A percentile compares a stretch with the other conserved stretches of the same genome.
Evolutionary conservation across 2,329 filamentous ascomycete species (phyloP).

Genomic region (Cytospora piceicola): DNA sequence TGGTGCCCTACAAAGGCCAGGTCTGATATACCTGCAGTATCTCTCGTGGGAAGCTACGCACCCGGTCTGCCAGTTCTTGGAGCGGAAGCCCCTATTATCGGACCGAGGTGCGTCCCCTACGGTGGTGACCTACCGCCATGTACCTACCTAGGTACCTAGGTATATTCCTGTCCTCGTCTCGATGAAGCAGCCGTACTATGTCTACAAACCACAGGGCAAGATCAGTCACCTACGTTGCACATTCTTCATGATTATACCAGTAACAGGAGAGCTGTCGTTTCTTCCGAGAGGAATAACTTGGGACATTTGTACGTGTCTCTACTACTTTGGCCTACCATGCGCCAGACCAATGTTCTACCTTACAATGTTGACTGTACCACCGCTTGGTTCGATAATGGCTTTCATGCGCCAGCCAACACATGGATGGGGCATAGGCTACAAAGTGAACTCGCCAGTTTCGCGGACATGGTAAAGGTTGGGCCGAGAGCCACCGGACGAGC

Average conservation of each 20-base stretch:
- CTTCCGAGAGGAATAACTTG: background rate
- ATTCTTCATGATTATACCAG: background rate
- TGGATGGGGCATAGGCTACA: slow-evolving; percentile 34
- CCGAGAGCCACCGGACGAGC: slow-evolving; percentile 23
- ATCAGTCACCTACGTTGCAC: background rate
- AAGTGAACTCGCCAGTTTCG: slow-evolving; percentile 4
- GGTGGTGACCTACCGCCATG: slow-evolving; percentile 17
- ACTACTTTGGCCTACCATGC: background rate
- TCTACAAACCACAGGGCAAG: background rate
- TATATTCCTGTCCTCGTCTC: slow-evolving; percentile 14
- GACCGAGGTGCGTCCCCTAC: slow-evolving; percentile 1
- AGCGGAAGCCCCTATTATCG: slow-evolving; percentile 3
- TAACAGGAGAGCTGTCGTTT: background rate
- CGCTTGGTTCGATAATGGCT: slow-evolving; percentile 39
- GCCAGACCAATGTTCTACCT: background rate
- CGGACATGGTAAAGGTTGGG: slow-evolving; percentile 26
- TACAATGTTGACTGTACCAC: background rate
- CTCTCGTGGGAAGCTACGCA: background rate
- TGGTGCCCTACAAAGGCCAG: slow-evolving; percentile 6
- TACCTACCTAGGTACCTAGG: no score
- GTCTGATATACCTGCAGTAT: background rate
- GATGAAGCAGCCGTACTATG: slow-evolving; percentile 4
- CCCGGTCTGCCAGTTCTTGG: no score
- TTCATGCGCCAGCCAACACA: background rate
- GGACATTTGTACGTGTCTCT: slow-evolving; percentile 28